phyloP scores from a whole-genome alignment of 1,284 basidiomycete genomes.

The Ceratobasidium sp. region DNA sequence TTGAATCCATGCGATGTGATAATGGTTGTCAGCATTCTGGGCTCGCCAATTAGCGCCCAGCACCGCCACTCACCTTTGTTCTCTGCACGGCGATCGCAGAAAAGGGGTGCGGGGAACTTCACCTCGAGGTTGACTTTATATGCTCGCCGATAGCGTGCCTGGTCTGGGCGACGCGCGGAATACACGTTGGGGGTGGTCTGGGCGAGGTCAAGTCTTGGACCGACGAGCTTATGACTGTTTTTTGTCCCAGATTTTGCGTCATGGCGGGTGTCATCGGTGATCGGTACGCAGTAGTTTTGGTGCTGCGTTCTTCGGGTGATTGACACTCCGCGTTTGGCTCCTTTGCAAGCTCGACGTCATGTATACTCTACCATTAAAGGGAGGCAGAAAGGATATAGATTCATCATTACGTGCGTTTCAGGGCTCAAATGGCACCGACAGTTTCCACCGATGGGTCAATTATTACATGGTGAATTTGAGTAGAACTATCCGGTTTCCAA shows the following conservation, averaged over 20 bases:
- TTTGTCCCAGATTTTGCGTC: background rate
- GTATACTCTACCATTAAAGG: too few species aligned
- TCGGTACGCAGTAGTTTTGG: too few species aligned
- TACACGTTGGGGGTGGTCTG: slow-evolving; percentile 27
- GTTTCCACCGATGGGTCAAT: too few species aligned
- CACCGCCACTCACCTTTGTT: slow-evolving; percentile 41
- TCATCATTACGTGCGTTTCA: too few species aligned
- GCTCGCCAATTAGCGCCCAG: slow-evolving; percentile 9
- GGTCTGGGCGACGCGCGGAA: slow-evolving; percentile 5
- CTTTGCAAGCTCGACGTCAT: too few species aligned
- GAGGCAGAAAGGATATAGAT: too few species aligned
- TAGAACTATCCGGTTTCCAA: too few species aligned
- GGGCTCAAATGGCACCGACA: too few species aligned
- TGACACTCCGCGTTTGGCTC: too few species aligned
- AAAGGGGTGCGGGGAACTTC: background rate
- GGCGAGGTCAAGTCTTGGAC: background rate
- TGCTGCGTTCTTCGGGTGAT: too few species aligned
- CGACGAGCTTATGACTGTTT: background rate
- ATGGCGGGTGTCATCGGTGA: background rate
- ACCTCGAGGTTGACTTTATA: background rate
- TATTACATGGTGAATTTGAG: too few species aligned
- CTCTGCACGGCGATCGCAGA: background rate
- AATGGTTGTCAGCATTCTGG: slow-evolving; percentile 11
- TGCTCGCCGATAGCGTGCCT: background rate
- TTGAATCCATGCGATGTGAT: background rate